These are phyloP conservation scores for Priceomyces melissophilus DNA, from an alignment of 805 yeast genomes.

Conservation along the genomic window DNA sequence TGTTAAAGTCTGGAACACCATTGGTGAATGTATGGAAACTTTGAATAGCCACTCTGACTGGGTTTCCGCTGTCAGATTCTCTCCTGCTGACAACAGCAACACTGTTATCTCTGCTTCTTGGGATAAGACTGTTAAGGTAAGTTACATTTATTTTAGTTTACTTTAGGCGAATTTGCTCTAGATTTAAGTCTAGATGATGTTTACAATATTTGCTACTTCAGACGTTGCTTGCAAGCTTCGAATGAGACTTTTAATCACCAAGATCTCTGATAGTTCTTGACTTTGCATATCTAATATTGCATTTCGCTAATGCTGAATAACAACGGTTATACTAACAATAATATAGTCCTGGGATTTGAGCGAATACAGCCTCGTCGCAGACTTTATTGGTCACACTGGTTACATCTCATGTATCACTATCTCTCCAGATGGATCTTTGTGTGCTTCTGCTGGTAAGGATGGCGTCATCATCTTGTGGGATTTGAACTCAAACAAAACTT, in stretches of 20 bases:
- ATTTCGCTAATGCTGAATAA: constrained; percentile 24
- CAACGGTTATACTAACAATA: constrained; percentile 29
- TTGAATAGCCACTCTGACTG: constrained; percentile 97
- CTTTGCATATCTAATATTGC: neutral
- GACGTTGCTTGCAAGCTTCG: constrained; percentile 68
- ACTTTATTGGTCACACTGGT: constrained; percentile 99
- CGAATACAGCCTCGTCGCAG: constrained; percentile 84
- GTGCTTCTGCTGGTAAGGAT: constrained; percentile 99
- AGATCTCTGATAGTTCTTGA: constrained; percentile 83
- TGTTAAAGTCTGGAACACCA: constrained; percentile 98
- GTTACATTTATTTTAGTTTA: constrained; percentile 35
- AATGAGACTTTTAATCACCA: constrained; percentile 98
- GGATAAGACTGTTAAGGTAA: constrained; percentile 98
- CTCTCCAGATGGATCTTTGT: constrained; percentile 99
- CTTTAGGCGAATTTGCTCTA: constrained; percentile 4
- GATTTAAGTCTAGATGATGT: constrained; percentile 54
- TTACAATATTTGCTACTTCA: constrained; percentile 98
- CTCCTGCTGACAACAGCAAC: constrained; percentile 73
- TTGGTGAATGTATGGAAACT: constrained; percentile 95
- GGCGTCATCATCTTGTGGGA: constrained; percentile 99
- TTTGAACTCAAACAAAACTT: constrained; percentile 76
- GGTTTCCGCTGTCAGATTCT: constrained; percentile 97
- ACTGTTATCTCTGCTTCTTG: constrained; percentile 96
- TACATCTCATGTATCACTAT: constrained; percentile 95
- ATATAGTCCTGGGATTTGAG: constrained; percentile 89